phyloP scores from a whole-genome alignment of 345 rosid genomes.

The Gynandropsis gynandra region DNA sequence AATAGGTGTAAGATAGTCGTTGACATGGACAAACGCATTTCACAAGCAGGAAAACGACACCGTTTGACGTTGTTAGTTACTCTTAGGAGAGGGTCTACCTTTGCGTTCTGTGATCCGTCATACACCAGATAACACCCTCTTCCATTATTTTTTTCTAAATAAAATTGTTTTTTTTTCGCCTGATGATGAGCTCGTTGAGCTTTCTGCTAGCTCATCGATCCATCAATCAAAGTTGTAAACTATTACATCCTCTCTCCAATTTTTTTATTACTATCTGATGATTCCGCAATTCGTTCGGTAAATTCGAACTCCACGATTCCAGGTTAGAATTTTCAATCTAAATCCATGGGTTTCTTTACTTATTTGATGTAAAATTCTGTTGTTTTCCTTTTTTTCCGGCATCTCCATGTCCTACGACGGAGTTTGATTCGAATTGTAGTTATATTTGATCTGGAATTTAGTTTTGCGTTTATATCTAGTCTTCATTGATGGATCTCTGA shows the following conservation, averaged over 20 bases:
- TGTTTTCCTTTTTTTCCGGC: too few species aligned
- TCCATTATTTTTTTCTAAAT: neutral
- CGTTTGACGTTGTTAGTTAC: too few species aligned
- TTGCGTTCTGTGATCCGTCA: too few species aligned
- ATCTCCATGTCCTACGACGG: too few species aligned
- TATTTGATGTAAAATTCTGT: neutral
- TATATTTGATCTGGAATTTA: constrained; percentile 5
- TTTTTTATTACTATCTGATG: constrained; percentile 5
- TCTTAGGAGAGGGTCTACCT: too few species aligned
- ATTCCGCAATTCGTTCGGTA: neutral
- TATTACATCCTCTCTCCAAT: constrained; percentile 1
- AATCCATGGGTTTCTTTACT: constrained; percentile 12
- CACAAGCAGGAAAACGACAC: too few species aligned
- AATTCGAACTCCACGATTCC: too few species aligned
- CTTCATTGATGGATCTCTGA: neutral
- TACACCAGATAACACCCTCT: too few species aligned
- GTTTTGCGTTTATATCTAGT: neutral
- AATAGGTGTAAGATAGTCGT: too few species aligned
- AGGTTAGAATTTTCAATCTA: constrained; percentile 2
- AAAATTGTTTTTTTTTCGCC: constrained; percentile 16
- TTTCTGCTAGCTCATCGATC: constrained; percentile 31
- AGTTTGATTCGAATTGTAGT: constrained; percentile 1
- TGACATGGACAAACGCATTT: too few species aligned
- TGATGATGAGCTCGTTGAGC: constrained; percentile 24
- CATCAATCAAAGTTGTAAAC: constrained; percentile 24